Evolutionary conservation across 257 asterid genomes (phyloP), one percentile per base, ranked within the genome.

Genomic region (Parsonsia alboflavescens): DNA sequence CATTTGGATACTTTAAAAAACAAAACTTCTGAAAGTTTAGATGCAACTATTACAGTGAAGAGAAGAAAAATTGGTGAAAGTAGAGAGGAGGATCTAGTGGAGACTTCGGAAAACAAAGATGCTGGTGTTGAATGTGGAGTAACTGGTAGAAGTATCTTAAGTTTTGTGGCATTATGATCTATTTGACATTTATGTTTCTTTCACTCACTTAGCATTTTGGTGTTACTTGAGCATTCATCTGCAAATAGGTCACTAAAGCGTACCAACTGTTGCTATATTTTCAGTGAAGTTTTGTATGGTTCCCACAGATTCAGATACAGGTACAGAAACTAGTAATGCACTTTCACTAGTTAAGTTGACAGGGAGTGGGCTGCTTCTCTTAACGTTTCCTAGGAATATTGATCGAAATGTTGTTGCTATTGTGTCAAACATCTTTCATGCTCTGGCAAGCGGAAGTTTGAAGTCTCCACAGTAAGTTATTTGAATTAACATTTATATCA

Each of bases 341-440:
- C 86, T 85, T 80, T 83, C 89, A 11, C 84, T 85, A 46, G 85
- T 85, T 63, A 85, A 85, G 83, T 59, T 85, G 83, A 83, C 80
- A 11, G 63, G 83, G 79, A 85, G 86, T 7, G 86, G 89, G 49
- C 72, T 85, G 70, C 79, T 85, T 58, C 86, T 85, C 75, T 77
- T 85, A 33, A 75, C 75, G 70, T 77, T 81, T 74, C 89, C 84
- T 16, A 64, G 75, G 59, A 82, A 75, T 69, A 70, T 30, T 68
- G 78, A 77, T 75, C 82, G 75, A 24, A 71, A 77, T 19, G 80
- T 83, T 75, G 82, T 73, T 71, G 81, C 77, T 78, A 78, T 75
- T 26, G 78, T 85, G 58, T 75, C 75, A 0, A 80, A 81, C 61
- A 77, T 85, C 68, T 42, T 85, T 68, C 79, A 73, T 24, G 81